Evolutionary conservation across 1,284 basidiomycete species (phyloP).

Genomic region (Marasmius sp.): DNA sequence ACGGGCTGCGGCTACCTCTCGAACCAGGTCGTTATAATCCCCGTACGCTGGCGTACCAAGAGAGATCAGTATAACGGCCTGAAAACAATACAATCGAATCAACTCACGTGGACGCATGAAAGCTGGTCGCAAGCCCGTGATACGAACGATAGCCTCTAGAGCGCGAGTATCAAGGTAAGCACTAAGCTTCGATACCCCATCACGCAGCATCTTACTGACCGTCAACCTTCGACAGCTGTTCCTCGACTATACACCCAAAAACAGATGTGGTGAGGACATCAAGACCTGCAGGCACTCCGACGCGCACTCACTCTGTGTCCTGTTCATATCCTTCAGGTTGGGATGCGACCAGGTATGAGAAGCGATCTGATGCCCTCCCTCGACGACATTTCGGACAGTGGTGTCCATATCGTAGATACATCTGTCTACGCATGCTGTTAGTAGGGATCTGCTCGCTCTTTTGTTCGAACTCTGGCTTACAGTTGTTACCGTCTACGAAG

Average conservation of each 20-base stretch:
- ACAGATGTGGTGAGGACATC: no score
- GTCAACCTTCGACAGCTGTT: background rate
- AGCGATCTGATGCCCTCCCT: background rate
- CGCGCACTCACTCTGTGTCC: background rate
- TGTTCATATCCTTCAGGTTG: background rate
- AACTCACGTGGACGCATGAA: conserved; percentile 1
- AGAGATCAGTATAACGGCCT: background rate
- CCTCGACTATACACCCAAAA: background rate
- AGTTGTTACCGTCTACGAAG: conserved; percentile 2
- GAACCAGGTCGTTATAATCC: background rate
- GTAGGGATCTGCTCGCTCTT: background rate
- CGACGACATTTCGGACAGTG: background rate
- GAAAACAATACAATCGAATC: background rate
- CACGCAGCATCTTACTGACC: background rate
- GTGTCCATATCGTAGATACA: conserved; percentile 1
- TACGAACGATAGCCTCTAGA: background rate
- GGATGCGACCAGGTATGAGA: conserved; percentile 1
- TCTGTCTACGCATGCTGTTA: background rate
- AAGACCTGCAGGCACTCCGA: background rate
- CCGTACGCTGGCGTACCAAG: background rate
- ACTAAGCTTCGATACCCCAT: background rate
- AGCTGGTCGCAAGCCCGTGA: background rate
- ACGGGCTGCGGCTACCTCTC: background rate
- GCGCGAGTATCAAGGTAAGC: background rate
- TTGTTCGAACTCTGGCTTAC: background rate